Evolutionary conservation across 1,139 yeast genomes (phyloP).

Genomic region (Debaryomyces sp.): DNA sequence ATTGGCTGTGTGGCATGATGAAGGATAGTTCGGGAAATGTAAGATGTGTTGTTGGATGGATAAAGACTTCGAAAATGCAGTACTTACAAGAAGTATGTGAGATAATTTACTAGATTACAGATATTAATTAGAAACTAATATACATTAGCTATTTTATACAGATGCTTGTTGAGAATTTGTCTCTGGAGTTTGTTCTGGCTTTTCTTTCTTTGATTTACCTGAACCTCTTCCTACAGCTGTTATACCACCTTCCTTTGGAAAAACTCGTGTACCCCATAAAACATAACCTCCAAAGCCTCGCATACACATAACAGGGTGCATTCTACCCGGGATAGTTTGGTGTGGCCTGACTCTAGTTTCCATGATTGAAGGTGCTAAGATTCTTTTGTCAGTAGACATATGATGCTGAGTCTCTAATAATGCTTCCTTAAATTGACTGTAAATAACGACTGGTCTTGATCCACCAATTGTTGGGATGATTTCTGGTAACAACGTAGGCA

Average conservation of each 20-base stretch:
- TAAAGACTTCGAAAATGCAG: constrained; percentile 12
- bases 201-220: constrained; percentile 34
- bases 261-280: constrained; percentile 76
- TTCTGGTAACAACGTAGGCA: constrained; percentile 63
- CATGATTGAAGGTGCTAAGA: constrained; percentile 79
- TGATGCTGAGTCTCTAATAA: constrained; percentile 73
- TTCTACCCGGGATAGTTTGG: constrained; percentile 91
- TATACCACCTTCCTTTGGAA: constrained; percentile 62
- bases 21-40: constrained; percentile 33
- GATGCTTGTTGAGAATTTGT: constrained; percentile 4
- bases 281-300: constrained; percentile 92
- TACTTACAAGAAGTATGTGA: constrained; percentile 9
- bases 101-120: constrained; percentile 2
- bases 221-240: constrained; percentile 60
- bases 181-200: constrained; percentile 18
- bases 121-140: background rate
- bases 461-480: constrained; percentile 76
- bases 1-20: constrained; percentile 32
- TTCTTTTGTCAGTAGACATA: constrained; percentile 64
- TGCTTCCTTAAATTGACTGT: constrained; percentile 78
- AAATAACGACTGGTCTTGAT: constrained; percentile 82
- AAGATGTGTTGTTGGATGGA: constrained; percentile 47
- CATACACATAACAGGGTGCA: constrained; percentile 95
- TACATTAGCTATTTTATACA: constrained; percentile 2
- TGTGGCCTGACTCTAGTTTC: constrained; percentile 85